Base-by-base conservation (phyloP, 2,329 filamentous ascomycete species). In the Colletotrichum truncatum region DNA sequence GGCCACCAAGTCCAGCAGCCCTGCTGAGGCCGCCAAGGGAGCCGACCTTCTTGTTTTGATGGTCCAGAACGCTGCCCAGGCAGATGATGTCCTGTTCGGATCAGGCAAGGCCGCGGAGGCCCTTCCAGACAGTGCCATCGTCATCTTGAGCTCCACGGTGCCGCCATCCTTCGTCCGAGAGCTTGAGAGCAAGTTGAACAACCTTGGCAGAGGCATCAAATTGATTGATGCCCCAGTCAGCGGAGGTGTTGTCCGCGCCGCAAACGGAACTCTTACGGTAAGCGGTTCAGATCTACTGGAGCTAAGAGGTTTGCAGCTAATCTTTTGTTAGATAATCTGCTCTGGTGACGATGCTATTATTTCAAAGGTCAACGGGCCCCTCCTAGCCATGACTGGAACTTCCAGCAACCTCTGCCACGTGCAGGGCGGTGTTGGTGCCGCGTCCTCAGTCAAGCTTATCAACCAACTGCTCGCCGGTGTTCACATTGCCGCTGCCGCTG, bases 381-480 rank as follows among this genome's bases (percentile, higher is more conserved):
- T 80, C 4, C 58, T 71, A 4, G 74, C 76, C 30, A 74, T 80
- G 73, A 72, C 76, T 5, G 74, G 75, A 16, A 61, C 53, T 4
- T 51, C 69, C 0, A 72, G 58, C 57, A 79, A 77, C 51, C 66
- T 79, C 9, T 86, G 84, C 70, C 77, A 81, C 16, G 82, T 87
- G 8, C 73, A 78, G 12, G 85, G 85, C 2, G 84, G 81, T 2
- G 77, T 87, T 48, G 83, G 83, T 25, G 80, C 80, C 4, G 85
- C 85, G 4, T 85, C 82, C 9, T 87, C 86, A 18, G 83, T 86
- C 70, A 88, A 88, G 69, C 81, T 88, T 49, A 82, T 88, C 52
- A 84, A 88, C 70, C 84, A 88, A 68, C 80, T 88, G 4, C 81
- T 89, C 41, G 84, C 85, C 1, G 86, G 84, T 2, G 84, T 87